Evolutionary conservation across 345 rosid species (phyloP), one percentile per base, ranked within the genome.

Genomic region (Gossypium ekmanianum): DNA sequence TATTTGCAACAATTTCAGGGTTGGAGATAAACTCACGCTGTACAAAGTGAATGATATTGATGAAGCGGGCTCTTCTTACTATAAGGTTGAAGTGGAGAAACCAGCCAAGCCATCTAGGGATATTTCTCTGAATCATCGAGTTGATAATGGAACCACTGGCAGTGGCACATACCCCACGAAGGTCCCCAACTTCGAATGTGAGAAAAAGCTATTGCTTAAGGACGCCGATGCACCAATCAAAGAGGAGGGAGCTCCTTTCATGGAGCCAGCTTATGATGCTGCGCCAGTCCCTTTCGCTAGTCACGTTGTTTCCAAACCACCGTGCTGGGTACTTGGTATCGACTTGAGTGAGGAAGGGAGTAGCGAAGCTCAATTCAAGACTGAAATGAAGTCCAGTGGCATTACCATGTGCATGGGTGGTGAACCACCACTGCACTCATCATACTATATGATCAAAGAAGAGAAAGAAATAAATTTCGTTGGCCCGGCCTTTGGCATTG

Each of bases 51-150:
- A 22, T 2, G 55, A 34, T 34, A 34, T 34, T 34, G 39, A 24
- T 7, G 41, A 22, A 14, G 39, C 0, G 0, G 56, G 57, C 3
- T 7, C 41, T 47, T 68, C 11, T 7, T 29, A 47, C 12, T 68
- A 47, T 47, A 68, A 20, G 56, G 20, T 47, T 68, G 72, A 68
- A 68, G 41, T 48, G 56, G 20, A 68, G 41, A 68, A 47, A 12
- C 41, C 41, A 3, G 16, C 41, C 20, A 68, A 10, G 6, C 7
- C 72, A 47, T 47, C 18, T 7, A 12, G 11, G 41, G 18, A 11
- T 47, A 39, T 47, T 67, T 18, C 56, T 67, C 18, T 16, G 45
- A 62, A 62, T 14, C 18, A 61, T 61, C 44, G 2, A 13, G 20
- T 7, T 7, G 66, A 61, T 29, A 34, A 34, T 34, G 20, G 34